Conservation (phyloP, 2,329 filamentous ascomycete genomes). For the Bipolaris oryzae region DNA sequence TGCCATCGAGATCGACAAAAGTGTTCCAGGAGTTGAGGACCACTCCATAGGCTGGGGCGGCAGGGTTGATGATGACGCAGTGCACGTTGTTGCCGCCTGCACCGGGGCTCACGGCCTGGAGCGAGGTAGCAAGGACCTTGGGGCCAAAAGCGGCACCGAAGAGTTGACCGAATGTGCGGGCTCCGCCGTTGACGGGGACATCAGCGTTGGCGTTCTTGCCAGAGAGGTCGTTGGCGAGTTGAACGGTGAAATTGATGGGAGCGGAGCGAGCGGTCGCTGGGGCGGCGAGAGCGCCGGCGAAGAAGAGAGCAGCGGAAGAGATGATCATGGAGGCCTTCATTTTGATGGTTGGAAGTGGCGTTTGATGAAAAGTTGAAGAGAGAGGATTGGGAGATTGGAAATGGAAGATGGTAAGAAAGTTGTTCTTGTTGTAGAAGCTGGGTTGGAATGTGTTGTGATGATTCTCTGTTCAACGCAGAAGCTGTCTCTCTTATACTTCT, state of each 20-base stretch:
- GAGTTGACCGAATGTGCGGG: constrained; percentile 6
- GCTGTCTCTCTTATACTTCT: constrained; percentile 6
- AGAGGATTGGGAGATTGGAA: not conserved
- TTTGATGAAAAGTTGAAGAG: not conserved
- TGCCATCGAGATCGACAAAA: constrained; percentile 21
- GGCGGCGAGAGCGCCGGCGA: constrained; percentile 8
- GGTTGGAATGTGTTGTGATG: constrained; percentile 7
- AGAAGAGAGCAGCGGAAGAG: constrained; percentile 1
- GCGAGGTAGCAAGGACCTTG: constrained; percentile 5
- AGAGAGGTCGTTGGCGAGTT: constrained; percentile 8
- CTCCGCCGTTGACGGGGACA: constrained; percentile 2
- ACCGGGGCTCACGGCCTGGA: constrained; percentile 12
- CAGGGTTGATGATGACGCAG: constrained; percentile 5
- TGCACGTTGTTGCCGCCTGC: constrained; percentile 5
- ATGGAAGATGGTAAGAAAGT: constrained; percentile 2
- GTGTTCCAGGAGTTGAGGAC: constrained; percentile 19
- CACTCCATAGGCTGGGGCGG: not conserved
- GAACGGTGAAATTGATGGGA: constrained; percentile 3
- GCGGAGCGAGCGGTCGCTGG: constrained; percentile 1
- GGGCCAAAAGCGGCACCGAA: constrained; percentile 4
- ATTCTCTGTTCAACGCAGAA: not conserved
- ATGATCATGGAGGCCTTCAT: constrained; percentile 13
- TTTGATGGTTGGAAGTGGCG: constrained; percentile 2
- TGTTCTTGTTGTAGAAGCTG: constrained; percentile 5
- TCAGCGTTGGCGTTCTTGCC: constrained; percentile 9